phyloP scores from a whole-genome alignment of 768 basidiomycete species.

The Pisolithus microcarpus region DNA sequence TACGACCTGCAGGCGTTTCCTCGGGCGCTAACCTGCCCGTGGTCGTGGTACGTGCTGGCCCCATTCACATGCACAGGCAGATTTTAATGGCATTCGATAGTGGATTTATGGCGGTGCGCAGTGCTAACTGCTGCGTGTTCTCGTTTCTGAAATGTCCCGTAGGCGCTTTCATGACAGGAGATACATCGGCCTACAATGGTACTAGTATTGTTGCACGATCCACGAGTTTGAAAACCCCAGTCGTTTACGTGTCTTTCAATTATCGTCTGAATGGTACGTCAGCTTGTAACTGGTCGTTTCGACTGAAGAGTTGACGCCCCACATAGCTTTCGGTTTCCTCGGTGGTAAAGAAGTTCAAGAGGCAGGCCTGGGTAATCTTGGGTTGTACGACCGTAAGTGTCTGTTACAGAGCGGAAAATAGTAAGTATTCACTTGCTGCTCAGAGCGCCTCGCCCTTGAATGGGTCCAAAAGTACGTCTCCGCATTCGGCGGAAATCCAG shows the following conservation, averaged over 20 bases:
- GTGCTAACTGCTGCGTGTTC: background rate
- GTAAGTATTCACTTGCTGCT: background rate
- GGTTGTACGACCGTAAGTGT: conserved; percentile 30
- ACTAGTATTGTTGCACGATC: conserved; percentile 16
- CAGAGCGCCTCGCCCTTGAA: conserved; percentile 31
- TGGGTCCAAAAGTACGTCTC: conserved; percentile 39
- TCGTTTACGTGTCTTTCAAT: conserved; percentile 17
- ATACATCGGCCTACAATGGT: conserved; percentile 12
- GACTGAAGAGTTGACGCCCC: background rate
- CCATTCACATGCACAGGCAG: background rate
- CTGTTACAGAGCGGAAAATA: background rate
- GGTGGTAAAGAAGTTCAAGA: conserved; percentile 21
- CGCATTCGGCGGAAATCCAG: conserved; percentile 35
- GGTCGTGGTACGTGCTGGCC: conserved; percentile 12
- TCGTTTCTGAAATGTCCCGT: background rate
- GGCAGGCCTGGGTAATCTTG: conserved; percentile 29
- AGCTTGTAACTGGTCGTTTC: background rate
- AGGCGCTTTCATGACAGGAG: conserved; percentile 13
- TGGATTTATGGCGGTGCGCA: conserved; percentile 9
- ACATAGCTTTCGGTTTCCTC: conserved; percentile 24
- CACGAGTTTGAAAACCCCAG: conserved; percentile 9
- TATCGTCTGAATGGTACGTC: conserved; percentile 17
- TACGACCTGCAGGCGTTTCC: conserved; percentile 12
- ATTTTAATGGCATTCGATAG: background rate
- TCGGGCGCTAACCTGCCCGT: conserved; percentile 13